Conservation (phyloP, 371 early-diverging fungal species). For the Dentiscutata heterogama region DNA sequence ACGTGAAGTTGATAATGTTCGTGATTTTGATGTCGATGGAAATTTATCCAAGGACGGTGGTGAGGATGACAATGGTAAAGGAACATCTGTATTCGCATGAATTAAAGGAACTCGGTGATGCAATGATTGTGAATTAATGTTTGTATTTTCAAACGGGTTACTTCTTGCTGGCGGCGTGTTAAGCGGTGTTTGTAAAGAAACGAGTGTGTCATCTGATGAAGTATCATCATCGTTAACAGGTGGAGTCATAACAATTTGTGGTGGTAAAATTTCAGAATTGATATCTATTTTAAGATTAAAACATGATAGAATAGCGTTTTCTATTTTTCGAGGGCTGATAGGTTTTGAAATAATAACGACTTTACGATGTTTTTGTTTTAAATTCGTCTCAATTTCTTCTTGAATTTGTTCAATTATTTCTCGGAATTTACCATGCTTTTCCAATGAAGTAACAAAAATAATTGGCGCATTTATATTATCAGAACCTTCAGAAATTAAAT, state of each 20-base stretch:
- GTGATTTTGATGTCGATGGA: background rate
- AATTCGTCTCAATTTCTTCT: background rate
- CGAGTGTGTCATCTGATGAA: background rate
- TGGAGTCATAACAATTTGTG: background rate
- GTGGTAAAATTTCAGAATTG: background rate
- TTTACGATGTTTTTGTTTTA: slow-evolving; percentile 2
- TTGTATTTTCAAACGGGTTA: background rate
- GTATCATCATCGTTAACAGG: background rate
- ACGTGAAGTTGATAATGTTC: background rate
- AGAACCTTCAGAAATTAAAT: background rate
- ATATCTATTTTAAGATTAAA: background rate
- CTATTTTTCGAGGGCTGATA: slow-evolving; percentile 23
- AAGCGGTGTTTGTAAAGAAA: background rate
- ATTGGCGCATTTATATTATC: background rate
- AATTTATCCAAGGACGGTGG: background rate
- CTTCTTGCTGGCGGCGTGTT: background rate
- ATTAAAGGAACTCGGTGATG: slow-evolving; percentile 3
- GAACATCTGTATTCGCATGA: background rate
- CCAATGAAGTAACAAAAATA: slow-evolving; percentile 10
- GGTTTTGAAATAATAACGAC: slow-evolving; percentile 25
- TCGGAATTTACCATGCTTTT: slow-evolving; percentile 24
- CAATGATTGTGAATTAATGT: background rate
- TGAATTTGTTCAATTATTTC: slow-evolving; percentile 28
- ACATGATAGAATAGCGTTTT: slow-evolving; percentile 1
- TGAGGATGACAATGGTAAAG: background rate